Evolutionary conservation across 306 rosid species (phyloP), one percentile per base, ranked within the genome.

Genomic region (Rubus idaeus): DNA sequence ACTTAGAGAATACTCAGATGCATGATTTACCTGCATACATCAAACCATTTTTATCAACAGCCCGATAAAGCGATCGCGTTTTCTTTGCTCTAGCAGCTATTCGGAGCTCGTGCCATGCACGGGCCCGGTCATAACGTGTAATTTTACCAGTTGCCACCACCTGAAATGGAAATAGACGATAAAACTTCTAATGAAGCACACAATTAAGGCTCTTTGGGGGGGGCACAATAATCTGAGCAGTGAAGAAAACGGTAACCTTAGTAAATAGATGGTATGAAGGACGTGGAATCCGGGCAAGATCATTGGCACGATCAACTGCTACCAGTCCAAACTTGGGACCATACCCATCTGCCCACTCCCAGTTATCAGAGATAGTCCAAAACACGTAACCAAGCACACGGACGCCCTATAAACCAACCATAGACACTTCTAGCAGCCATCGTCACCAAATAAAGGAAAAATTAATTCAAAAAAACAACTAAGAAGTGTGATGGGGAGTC

Each of bases 271-370:
- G 86, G 88, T 95, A 95, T 4, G 99, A 95, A 77, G 91, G 97
- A 64, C 97, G 97, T 55, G 96, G 96, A 26, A 65, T 82, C 71
- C 97, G 89, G 40, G 96, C 87, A 79, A 95, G 92, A 80, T 52
- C 74, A 73, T 92, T 82, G 56, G 86, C 87, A 3, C 97, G 87
- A 79, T 95, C 97, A 88, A 95, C 97, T 51, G 96, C 97, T 73
- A 95, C 97, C 77, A 92, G 97, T 73, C 99, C 99, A 81, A 95
- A 95, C 87, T 92, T 95, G 74, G 99, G 99, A 81, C 99, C 99
- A 81, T 95, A 92, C 51, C 99, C 97, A 88, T 92, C 99, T 50
- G 99, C 99, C 99, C 97, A 95, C 80, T 95, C 99, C 97, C 97
- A 92, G 80, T 95, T 95, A 81, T 92, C 99, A 82, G 96, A 92